phyloP scores from a whole-genome alignment of 257 asterid genomes.

The Prunella vulgaris region DNA sequence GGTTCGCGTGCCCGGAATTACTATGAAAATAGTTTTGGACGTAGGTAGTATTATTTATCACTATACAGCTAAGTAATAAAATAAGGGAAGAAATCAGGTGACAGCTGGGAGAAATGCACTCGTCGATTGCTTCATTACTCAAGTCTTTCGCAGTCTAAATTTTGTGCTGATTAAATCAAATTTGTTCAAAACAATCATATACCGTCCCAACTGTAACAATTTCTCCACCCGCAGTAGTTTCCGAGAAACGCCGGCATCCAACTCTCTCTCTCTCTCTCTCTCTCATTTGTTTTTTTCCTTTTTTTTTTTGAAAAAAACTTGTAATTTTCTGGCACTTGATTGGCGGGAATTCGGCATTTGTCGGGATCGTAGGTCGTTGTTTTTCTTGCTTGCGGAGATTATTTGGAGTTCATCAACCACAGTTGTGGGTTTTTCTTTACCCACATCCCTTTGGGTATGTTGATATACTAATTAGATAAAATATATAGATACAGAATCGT shows the following conservation, averaged over 20 bases:
- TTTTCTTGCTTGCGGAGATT: not conserved
- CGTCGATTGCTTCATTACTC: not conserved
- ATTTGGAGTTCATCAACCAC: not conserved
- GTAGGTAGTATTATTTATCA: not conserved
- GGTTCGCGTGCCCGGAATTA: no score
- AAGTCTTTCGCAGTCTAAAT: not conserved
- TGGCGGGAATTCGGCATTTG: slow-evolving; percentile 38
- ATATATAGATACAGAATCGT: slow-evolving; percentile 8
- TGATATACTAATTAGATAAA: not conserved
- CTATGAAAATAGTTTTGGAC: no score
- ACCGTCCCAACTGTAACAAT: not conserved
- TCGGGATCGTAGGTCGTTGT: slow-evolving; percentile 14
- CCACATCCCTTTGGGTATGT: no score
- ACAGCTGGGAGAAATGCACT: slow-evolving; percentile 9
- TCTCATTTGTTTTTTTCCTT: not conserved
- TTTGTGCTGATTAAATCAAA: not conserved
- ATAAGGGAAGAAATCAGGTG: not conserved
- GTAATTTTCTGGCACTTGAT: slow-evolving; percentile 5
- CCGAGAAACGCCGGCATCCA: not conserved
- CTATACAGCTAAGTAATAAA: not conserved
- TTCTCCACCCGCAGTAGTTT: no score
- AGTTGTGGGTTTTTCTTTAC: not conserved
- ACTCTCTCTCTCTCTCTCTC: not conserved
- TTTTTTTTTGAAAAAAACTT: not conserved
- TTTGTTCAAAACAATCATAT: not conserved